phyloP scores from a whole-genome alignment of 805 yeast species.

The Wickerhamiella lipophila region DNA sequence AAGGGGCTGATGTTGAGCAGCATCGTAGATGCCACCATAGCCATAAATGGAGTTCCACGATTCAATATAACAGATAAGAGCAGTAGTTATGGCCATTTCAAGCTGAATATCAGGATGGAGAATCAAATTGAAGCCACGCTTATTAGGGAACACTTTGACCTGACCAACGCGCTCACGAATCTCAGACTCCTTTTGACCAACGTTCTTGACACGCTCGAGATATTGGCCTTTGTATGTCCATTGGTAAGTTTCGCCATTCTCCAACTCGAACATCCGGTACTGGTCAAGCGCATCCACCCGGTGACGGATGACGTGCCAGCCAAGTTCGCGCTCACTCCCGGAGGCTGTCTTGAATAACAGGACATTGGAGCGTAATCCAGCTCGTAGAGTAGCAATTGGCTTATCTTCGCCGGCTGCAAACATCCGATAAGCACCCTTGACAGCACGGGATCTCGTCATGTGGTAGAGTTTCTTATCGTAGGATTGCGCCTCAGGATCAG shows the following conservation, averaged over 20 bases:
- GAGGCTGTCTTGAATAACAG: constrained; percentile 38
- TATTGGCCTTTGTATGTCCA: constrained; percentile 52
- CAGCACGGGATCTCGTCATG: constrained; percentile 51
- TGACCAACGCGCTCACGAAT: constrained; percentile 51
- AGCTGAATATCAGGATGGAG: constrained; percentile 41
- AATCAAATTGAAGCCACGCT: constrained; percentile 45
- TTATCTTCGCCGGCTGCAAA: constrained; percentile 41
- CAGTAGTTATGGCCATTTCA: constrained; percentile 47
- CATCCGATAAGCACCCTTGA: constrained; percentile 53
- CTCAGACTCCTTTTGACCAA: constrained; percentile 54
- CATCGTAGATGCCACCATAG: constrained; percentile 53
- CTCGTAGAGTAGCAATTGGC: constrained; percentile 47
- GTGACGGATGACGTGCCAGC: constrained; percentile 51
- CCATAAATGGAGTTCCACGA: constrained; percentile 53
- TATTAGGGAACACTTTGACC: constrained; percentile 43
- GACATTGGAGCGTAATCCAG: constrained; percentile 49
- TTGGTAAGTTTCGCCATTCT: constrained; percentile 50
- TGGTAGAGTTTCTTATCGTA: constrained; percentile 35
- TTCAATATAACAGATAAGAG: constrained; percentile 48
- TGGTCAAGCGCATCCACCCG: constrained; percentile 49
- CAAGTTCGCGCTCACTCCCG: constrained; percentile 42
- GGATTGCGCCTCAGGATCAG: constrained; percentile 30
- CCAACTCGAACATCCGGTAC: constrained; percentile 46
- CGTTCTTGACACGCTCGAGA: constrained; percentile 44
- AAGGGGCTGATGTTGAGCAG: constrained; percentile 24